Percentiles rank a stretch among this genome's conserved stretches.
These are phyloP conservation scores for Platanthera guangdongensis DNA, from an alignment of 106 monocot species.

Conservation along the genomic window DNA sequence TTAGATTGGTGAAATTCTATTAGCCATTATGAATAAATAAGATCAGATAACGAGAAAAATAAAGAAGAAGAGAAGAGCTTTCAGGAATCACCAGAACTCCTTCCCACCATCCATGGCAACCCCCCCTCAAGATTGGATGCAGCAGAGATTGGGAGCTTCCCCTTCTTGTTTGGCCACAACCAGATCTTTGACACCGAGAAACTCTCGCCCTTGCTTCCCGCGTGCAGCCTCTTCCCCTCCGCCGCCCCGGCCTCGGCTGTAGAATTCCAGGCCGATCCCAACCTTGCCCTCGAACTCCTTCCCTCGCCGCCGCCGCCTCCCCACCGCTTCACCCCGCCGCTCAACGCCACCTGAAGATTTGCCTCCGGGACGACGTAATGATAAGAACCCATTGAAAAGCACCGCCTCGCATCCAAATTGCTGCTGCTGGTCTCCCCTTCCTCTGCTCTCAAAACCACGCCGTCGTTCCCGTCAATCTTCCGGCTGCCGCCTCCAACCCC, in stretches of 20 bases:
- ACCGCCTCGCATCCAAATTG: slow-evolving; percentile 82
- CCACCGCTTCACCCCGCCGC: slow-evolving; percentile 10
- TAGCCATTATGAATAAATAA: background rate
- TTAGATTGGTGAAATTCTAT: slow-evolving; percentile 13
- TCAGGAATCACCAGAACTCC: slow-evolving; percentile 36
- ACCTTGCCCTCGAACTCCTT: slow-evolving; percentile 12
- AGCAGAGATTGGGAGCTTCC: slow-evolving; percentile 40
- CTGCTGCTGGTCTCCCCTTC: slow-evolving; percentile 74
- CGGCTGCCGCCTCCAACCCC: slow-evolving; percentile 6
- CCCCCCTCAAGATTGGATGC: slow-evolving; percentile 23
- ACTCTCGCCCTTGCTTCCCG: slow-evolving; percentile 68
- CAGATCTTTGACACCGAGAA: slow-evolving; percentile 85
- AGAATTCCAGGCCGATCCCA: slow-evolving; percentile 4
- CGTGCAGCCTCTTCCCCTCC: slow-evolving; percentile 46
- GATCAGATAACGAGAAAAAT: background rate
- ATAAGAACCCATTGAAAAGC: slow-evolving; percentile 89
- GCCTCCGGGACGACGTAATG: slow-evolving; percentile 72
- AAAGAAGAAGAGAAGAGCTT: slow-evolving; percentile 4
- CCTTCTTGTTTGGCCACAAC: slow-evolving; percentile 70
- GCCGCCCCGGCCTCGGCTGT: slow-evolving; percentile 13
- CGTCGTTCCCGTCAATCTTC: background rate
- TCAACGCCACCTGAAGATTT: slow-evolving; percentile 50
- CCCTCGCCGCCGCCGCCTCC: slow-evolving; percentile 9
- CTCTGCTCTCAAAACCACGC: slow-evolving; percentile 21
- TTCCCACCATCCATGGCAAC: slow-evolving; percentile 39